A percentile compares a stretch with the other conserved stretches of the same genome.
These are phyloP conservation scores for Hsuehochloa calcarea DNA, from an alignment of 176 grass and related monocot genomes.

Conservation along the genomic window DNA sequence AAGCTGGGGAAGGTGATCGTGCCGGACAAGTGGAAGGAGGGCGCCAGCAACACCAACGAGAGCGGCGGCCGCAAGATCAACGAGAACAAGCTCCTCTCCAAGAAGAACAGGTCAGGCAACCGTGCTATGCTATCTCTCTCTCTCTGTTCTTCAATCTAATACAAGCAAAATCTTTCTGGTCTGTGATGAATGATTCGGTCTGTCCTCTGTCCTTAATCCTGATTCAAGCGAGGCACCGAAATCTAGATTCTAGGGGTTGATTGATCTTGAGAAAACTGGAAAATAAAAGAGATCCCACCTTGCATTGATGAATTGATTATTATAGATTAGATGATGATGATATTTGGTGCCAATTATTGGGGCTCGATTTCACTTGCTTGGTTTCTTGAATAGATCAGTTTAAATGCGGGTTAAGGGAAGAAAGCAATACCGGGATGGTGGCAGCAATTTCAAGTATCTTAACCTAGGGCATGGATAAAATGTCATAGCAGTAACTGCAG, in stretches of 20 bases:
- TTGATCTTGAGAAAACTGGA: no score
- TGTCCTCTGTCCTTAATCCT: no score
- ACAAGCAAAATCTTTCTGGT: not conserved
- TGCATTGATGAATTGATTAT: no score
- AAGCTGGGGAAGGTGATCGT: conserved; percentile 98
- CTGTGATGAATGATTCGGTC: not conserved
- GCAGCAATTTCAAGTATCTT: not conserved
- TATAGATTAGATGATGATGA: no score
- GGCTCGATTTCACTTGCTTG: not conserved
- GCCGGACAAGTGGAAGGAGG: conserved; percentile 99
- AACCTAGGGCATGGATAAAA: not conserved
- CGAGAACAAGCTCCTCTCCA: conserved; percentile 99
- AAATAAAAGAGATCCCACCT: no score
- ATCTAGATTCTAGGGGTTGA: no score
- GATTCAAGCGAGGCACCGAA: no score
- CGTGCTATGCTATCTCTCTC: no score
- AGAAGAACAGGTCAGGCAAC: conserved; percentile 72
- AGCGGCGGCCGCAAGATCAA: conserved; percentile 97
- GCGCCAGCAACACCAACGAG: conserved; percentile 91
- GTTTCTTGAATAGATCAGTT: not conserved
- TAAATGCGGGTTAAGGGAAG: not conserved
- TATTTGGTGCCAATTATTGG: not conserved
- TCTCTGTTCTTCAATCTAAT: not conserved
- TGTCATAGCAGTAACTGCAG: not conserved
- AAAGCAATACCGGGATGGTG: not conserved